Evolutionary conservation across 805 yeast genomes (phyloP), one percentile per base, ranked within the genome.

Genomic region (Kluyveromyces siamensis): DNA sequence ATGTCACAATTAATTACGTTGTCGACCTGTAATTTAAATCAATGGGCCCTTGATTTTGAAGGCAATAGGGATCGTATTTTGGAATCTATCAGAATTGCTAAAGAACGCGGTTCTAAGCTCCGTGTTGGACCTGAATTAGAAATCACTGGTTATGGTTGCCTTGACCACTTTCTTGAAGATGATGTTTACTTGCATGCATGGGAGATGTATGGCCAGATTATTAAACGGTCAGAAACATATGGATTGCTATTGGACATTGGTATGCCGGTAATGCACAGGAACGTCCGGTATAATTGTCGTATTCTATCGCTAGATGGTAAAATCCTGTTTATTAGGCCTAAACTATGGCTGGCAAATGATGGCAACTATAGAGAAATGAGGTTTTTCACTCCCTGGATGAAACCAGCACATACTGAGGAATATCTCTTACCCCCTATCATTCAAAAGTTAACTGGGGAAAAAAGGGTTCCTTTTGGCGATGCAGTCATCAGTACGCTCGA

Each of bases 301-400:
- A 70, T 93, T 41, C 67, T 93, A 40, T 84, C 96, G 1, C 77
- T 80, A 62, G 81, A 89, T 68, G 88, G 90, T 36, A 72, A 79
- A 59, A 85, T 93, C 48, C 67, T 90, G 41, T 73, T 91, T 55
- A 91, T 93, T 56, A 79, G 98, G 58, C 99, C 99, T 16, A 93
- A 93, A 64, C 62, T 93, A 41, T 83, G 89, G 78, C 75, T 93
- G 45, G 98, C 98, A 16, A 95, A 93, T 63, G 99, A 93, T 69
- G 99, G 99, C 0, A 93, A 93, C 64, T 93, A 95, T 69, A 79
- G 99, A 45, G 99, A 93, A 66, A 90, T 93, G 98, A 77, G 99
- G 58, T 88, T 83, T 65, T 93, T 93, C 67, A 87, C 96, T 0
- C 96, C 98, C 11, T 93, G 99, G 99, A 71, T 79, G 59, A 79